Base-by-base conservation (phyloP, 768 basidiomycete genomes). In the Udeniomyces megalosporus region DNA sequence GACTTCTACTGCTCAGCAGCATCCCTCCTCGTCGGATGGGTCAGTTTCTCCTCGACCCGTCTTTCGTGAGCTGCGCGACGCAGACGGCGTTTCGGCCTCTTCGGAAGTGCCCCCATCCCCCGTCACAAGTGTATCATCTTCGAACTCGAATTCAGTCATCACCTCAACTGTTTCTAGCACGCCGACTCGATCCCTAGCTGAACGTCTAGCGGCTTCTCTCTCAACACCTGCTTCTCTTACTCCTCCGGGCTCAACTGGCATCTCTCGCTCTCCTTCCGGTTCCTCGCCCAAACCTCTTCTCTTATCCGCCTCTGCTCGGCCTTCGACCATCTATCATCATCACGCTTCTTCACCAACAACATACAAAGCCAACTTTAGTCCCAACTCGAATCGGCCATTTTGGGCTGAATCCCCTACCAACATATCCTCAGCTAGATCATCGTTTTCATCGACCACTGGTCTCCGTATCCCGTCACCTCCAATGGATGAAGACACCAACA, bases 171-270 rank as follows among this genome's bases (percentile, higher is more conserved):
- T 20, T 28, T 17, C 38, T 17, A 20, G 34, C 10, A 62, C 61
- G 1, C 61, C 61, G 22, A 62, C 53, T 10, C 52, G 42, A 34
- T 49, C 46, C 14, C 54, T 63, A 11, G 45, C 55, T 15, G 61
- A 63, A n/a, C 61, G 61, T 4, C 56, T 63, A 26, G 61, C 61
- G 1, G 61, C 61, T 4, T 57, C 54, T 17, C 61, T 63, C 20
- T 31, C 61, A 20, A 58, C 55, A 12, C 45, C 45, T 28, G 53
- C 61, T 10, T 51, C 54, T 1, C 38, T 34, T 22, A 58, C 58
- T 14, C 58, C 58, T 4, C 46, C 45, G 6, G 4, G 28, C 10
- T n/a, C 28, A 2, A 4, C 46, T 14, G n/a, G 24, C 29, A 22
- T 44, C n/a, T 50, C 45, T 31, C 54, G 45, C 15, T 38, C 55